phyloP scores from a whole-genome alignment of 2,329 filamentous ascomycete genomes.

The Fonsecaea multimorphosa region DNA sequence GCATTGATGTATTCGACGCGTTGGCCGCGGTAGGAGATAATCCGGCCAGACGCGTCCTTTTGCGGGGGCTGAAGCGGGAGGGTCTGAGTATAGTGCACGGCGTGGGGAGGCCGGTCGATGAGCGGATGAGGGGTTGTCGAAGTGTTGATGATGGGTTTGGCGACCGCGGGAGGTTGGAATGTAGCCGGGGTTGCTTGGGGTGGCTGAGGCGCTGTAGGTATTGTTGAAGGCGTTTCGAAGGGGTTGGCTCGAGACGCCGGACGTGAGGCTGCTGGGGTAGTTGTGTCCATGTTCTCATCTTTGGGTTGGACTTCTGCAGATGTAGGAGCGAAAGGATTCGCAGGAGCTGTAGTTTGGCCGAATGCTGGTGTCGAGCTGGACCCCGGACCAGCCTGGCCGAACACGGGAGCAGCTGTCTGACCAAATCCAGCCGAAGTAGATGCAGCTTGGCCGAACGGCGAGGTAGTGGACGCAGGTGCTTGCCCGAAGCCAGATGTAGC shows the following conservation, averaged over 20 bases:
- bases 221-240: conserved; percentile 41
- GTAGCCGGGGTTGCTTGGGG: conserved; percentile 15
- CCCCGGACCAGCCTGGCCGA: conserved; percentile 51
- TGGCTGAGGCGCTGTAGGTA: conserved; percentile 20
- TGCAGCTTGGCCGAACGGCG: conserved; percentile 44
- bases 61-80: conserved; percentile 48
- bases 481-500: conserved; percentile 40
- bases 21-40: conserved; percentile 68
- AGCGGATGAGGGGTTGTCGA: conserved; percentile 34
- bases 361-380: conserved; percentile 40
- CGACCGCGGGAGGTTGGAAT: conserved; percentile 9
- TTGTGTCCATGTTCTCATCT: conserved; percentile 35
- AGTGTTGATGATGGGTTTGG: conserved; percentile 29
- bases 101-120: conserved; percentile 32
- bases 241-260: conserved; percentile 42
- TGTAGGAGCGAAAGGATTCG: conserved; percentile 47
- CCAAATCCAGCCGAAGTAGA: conserved; percentile 41
- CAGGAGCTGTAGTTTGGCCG: conserved; percentile 51
- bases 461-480: conserved; percentile 46
- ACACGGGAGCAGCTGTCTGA: conserved; percentile 27
- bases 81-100: conserved; percentile 36
- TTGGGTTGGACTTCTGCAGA: conserved; percentile 28
- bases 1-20: conserved; percentile 60
- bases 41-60: conserved; percentile 41
- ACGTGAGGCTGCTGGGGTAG: conserved; percentile 43